A percentile compares a stretch with the other conserved stretches of the same genome.
Conservation (phyloP, 345 rosid genomes). For the Dimocarpus longan region DNA sequence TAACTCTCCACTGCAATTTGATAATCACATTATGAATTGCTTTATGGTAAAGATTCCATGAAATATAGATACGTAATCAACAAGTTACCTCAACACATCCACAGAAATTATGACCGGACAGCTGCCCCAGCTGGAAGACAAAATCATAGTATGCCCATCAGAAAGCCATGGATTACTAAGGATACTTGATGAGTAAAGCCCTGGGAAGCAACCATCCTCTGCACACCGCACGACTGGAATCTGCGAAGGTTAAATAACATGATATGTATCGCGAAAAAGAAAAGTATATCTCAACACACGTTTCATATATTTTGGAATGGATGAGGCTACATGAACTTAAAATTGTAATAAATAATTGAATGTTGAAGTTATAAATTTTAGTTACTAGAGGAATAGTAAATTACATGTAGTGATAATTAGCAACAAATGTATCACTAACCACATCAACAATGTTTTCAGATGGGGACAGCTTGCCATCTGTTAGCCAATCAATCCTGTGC, state of each 20-base stretch:
- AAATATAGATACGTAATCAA: background rate
- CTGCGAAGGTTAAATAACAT: constrained; percentile 42
- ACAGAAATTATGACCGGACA: constrained; percentile 68
- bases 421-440: constrained; percentile 45
- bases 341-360: too few species aligned
- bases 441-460: constrained; percentile 56
- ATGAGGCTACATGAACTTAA: too few species aligned
- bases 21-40: constrained; percentile 20
- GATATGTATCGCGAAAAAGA: too few species aligned
- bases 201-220: constrained; percentile 83
- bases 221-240: constrained; percentile 67
- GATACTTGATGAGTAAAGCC: constrained; percentile 60
- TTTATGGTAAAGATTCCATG: constrained; percentile 7
- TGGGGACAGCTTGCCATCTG: constrained; percentile 44
- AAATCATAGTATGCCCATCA: constrained; percentile 75
- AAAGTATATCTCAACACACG: too few species aligned
- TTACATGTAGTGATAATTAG: background rate
- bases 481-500: constrained; percentile 78
- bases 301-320: too few species aligned
- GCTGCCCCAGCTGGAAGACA: constrained; percentile 80
- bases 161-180: constrained; percentile 84
- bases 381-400: background rate
- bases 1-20: constrained; percentile 61
- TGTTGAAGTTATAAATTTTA: too few species aligned
- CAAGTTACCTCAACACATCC: constrained; percentile 59